Base-by-base conservation (phyloP, 768 basidiomycete species). In the Leccinum boreale region DNA sequence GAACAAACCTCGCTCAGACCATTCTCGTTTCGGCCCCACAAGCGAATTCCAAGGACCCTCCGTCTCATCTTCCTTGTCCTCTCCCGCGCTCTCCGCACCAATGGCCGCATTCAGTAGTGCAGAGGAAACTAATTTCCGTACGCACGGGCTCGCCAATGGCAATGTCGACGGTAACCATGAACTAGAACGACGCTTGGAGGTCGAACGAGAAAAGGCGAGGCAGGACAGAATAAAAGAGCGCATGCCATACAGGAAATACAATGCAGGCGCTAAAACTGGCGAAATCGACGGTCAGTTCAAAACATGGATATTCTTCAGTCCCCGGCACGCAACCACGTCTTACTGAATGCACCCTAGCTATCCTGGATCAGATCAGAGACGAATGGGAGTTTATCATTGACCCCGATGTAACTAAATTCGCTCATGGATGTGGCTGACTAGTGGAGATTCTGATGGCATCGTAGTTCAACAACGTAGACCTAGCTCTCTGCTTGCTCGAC, bases 391-490 rank as follows among this genome's bases (percentile, higher is more conserved):
- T 92, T 66, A 86, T 94, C 31, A 84, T 87, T 55, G 84, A 92
- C 59, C 82, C 88, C 36, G 88, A 92, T 71, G 92, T 92, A 71
- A 75, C 83, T 65, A 53, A 44, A 46, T 50, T 19, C 26, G 17
- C 49, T 21, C 19, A 33, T 8, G 19, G 8, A 51, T 39, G 44
- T 48, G 24, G 52, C 46, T 53, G 21, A 26, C 31, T 23, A 54
- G 21, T 59, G 45, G 53, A 44, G 44, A 54, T 55, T 51, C 36
- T 60, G 39, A 54, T 63, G 46, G 45, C 31, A 42, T 60, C 28
- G 35, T 65, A 94, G 87, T 99, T 98, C 75, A 96, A 97, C 70
- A 89, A 90, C 50, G 95, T 97, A 33, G 90, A 95, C 66, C 80
- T 98, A 36, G 95, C 97, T 4, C 81, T 99, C 15, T 87, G 93